Conservation (phyloP, 1,284 basidiomycete species). For the Cutaneotrichosporon sp. region DNA sequence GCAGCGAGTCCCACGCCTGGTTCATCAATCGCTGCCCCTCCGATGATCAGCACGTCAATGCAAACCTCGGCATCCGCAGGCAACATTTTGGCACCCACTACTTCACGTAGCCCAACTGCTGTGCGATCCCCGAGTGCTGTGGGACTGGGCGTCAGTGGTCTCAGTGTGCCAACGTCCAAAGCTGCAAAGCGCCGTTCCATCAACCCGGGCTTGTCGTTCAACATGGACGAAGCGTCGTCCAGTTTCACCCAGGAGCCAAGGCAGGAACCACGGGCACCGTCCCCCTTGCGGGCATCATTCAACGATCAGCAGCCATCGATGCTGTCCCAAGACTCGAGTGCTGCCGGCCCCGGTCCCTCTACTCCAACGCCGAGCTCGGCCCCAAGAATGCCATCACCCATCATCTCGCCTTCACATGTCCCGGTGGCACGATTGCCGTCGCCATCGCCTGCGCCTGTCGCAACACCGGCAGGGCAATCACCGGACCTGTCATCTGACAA, state of each 20-base stretch:
- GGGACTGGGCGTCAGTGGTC: slow-evolving; percentile 15
- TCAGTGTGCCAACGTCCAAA: slow-evolving; percentile 39
- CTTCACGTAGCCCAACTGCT: not conserved
- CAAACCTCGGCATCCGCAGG: not conserved
- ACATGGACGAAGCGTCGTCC: slow-evolving; percentile 36
- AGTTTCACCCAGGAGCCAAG: slow-evolving; percentile 36
- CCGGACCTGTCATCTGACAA: slow-evolving; percentile 3
- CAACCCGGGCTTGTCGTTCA: slow-evolving; percentile 48
- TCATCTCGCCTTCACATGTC: not conserved
- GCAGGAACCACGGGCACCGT: slow-evolving; percentile 39
- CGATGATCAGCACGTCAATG: not conserved
- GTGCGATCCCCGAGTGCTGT: not conserved
- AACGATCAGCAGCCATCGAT: too few relatives aligned
- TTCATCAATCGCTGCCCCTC: not conserved
- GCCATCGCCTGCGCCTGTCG: not conserved
- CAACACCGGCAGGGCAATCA: not conserved
- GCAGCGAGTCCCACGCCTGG: not conserved
- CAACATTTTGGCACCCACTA: not conserved
- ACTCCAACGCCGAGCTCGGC: not conserved
- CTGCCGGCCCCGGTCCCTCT: not conserved
- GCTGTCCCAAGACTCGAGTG: too few relatives aligned
- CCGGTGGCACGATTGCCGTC: not conserved
- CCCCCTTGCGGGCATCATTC: slow-evolving; percentile 39
- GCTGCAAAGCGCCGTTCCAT: slow-evolving; percentile 46
- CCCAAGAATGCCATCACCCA: not conserved